A percentile compares a stretch with the other conserved stretches of the same genome.
Conservation (phyloP, 805 yeast species). For the Barnettozyma populi region DNA sequence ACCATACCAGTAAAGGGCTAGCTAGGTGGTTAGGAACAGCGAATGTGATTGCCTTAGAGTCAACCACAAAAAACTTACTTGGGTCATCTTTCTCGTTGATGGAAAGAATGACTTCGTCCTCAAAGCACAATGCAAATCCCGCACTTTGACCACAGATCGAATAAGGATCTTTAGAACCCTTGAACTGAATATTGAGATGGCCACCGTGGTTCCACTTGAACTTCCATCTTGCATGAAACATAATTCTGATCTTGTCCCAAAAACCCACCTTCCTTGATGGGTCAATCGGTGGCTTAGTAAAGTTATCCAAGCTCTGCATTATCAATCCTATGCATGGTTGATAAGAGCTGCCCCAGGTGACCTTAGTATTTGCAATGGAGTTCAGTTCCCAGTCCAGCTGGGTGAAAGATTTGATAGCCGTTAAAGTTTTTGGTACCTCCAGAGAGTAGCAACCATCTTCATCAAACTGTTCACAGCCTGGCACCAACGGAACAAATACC, state of each 20-base stretch:
- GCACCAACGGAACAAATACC: constrained; percentile 57
- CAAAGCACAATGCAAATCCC: constrained; percentile 75
- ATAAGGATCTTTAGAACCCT: constrained; percentile 80
- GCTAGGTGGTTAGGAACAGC: constrained; percentile 73
- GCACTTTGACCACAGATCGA: constrained; percentile 57
- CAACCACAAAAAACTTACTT: constrained; percentile 55
- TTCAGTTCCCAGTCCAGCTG: constrained; percentile 51
- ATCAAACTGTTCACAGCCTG: constrained; percentile 34
- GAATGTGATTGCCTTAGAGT: constrained; percentile 57
- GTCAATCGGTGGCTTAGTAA: constrained; percentile 86
- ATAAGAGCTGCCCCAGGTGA: constrained; percentile 81
- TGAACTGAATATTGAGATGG: constrained; percentile 52
- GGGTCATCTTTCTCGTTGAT: constrained; percentile 69
- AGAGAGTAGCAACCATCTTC: constrained; percentile 45
- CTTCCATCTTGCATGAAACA: constrained; percentile 65
- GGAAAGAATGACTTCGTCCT: constrained; percentile 50
- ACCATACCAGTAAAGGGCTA: constrained; percentile 51
- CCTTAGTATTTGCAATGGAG: constrained; percentile 53
- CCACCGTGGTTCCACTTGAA: constrained; percentile 48
- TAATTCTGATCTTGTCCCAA: constrained; percentile 83
- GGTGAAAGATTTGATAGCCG: constrained; percentile 68
- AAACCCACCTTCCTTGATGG: constrained; percentile 81
- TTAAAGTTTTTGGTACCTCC: constrained; percentile 66
- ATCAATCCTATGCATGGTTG: constrained; percentile 81
- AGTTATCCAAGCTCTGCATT: constrained; percentile 71